phyloP scores from a whole-genome alignment of 345 rosid species.

The sweet orange (Citrus sinensis) region DNA sequence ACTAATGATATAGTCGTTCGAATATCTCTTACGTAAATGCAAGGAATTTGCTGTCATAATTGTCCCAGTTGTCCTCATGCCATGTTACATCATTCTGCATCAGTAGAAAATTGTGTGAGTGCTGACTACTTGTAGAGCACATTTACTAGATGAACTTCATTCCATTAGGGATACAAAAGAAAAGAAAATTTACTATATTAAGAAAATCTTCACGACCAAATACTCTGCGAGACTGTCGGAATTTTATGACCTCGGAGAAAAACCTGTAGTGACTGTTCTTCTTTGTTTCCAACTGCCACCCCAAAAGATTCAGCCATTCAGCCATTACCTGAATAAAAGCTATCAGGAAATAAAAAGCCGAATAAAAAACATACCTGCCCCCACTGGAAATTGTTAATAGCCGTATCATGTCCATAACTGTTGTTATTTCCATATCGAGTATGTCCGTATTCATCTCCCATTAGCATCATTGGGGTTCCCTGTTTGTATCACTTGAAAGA shows the following conservation, averaged over 20 bases:
- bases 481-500: constrained; percentile 22
- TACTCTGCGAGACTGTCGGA: constrained; percentile 45
- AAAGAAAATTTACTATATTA: constrained; percentile 37
- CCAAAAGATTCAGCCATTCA: constrained; percentile 7
- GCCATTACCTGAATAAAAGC: constrained; percentile 2
- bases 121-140: background rate
- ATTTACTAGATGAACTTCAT: background rate
- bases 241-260: constrained; percentile 72
- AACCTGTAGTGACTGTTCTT: constrained; percentile 68
- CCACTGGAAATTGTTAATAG: constrained; percentile 88
- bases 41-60: constrained; percentile 82
- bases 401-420: constrained; percentile 87
- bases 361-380: constrained; percentile 38
- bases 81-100: constrained; percentile 76
- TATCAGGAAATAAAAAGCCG: background rate
- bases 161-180: background rate
- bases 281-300: constrained; percentile 50
- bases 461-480: constrained; percentile 95
- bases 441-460: constrained; percentile 97
- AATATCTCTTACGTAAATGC: constrained; percentile 73
- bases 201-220: constrained; percentile 67
- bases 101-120: constrained; percentile 14
- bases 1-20: background rate
- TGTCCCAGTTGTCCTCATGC: constrained; percentile 94
- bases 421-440: constrained; percentile 91